phyloP scores from a whole-genome alignment of 2,329 filamentous ascomycete genomes.

The Trichoderma sp. region DNA sequence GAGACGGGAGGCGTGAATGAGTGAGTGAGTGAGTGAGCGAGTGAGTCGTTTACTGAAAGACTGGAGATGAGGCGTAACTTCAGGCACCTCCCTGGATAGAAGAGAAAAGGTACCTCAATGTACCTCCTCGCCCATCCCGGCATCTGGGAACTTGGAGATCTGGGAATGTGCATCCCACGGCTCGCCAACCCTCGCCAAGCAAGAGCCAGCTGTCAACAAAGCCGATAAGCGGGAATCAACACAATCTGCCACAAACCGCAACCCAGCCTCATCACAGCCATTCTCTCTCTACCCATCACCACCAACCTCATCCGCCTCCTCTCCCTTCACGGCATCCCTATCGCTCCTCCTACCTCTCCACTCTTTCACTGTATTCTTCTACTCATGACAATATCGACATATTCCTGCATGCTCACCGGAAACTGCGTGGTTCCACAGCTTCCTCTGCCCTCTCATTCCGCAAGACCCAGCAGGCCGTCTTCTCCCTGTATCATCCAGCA shows the following conservation, averaged over 20 bases:
- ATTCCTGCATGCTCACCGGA: background rate
- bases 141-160: background rate
- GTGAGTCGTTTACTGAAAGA: background rate
- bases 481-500: background rate
- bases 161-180: constrained; percentile 12
- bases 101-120: background rate
- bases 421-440: constrained; percentile 10
- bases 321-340: constrained; percentile 13
- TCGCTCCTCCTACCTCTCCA: constrained; percentile 2
- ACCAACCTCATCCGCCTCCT: constrained; percentile 7
- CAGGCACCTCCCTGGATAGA: background rate
- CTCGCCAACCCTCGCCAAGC: background rate
- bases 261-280: background rate
- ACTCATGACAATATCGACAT: background rate
- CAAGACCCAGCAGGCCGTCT: constrained; percentile 12
- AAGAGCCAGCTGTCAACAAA: constrained; percentile 1
- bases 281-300: background rate
- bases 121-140: background rate
- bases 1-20: background rate
- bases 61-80: no score
- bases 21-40: background rate
- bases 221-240: background rate
- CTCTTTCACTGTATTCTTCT: constrained; percentile 3
- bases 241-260: background rate
- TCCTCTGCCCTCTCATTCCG: constrained; percentile 14